A percentile compares a stretch with the other conserved stretches of the same genome.
Evolutionary conservation across 768 basidiomycete genomes (phyloP).

Genomic region (Pisolithus microcarpus): DNA sequence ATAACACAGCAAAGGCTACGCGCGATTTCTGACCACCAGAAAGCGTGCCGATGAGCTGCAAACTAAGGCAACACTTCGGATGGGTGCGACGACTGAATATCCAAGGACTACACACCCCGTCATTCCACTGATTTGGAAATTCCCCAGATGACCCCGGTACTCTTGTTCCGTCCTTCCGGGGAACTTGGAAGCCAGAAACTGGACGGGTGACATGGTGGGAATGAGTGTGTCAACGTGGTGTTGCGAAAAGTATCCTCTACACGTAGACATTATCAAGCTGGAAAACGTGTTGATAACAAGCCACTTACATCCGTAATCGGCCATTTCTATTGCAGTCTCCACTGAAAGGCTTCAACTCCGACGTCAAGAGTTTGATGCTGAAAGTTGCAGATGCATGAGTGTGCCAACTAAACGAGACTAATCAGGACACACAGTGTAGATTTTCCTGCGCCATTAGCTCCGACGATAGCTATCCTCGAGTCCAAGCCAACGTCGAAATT

Average conservation of each 20-base stretch:
- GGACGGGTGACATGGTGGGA: constrained; percentile 83
- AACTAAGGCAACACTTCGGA: constrained; percentile 28
- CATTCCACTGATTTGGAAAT: constrained; percentile 96
- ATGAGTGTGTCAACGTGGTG: constrained; percentile 92
- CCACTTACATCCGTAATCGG: constrained; percentile 73
- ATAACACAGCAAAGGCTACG: constrained; percentile 88
- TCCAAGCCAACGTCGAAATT: constrained; percentile 94
- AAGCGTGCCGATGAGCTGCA: constrained; percentile 86
- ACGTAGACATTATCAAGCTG: constrained; percentile 1
- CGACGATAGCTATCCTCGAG: constrained; percentile 90
- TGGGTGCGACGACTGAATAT: neutral
- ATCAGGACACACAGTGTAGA: constrained; percentile 67
- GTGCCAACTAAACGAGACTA: neutral
- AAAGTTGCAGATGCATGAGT: constrained; percentile 4
- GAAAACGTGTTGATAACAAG: neutral
- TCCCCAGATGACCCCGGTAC: constrained; percentile 89
- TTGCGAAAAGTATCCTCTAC: constrained; percentile 86
- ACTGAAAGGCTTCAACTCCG: constrained; percentile 62
- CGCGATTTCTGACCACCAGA: constrained; percentile 96
- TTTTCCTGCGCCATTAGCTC: constrained; percentile 94
- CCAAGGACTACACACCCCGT: constrained; percentile 53
- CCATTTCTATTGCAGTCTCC: constrained; percentile 91
- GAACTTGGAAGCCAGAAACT: constrained; percentile 86
- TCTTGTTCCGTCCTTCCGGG: constrained; percentile 96
- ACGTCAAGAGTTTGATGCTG: constrained; percentile 89